Percentiles rank a stretch among this genome's conserved stretches.
Evolutionary conservation across 257 asterid species (phyloP).

Genomic region (Schizonepeta tenuifolia): DNA sequence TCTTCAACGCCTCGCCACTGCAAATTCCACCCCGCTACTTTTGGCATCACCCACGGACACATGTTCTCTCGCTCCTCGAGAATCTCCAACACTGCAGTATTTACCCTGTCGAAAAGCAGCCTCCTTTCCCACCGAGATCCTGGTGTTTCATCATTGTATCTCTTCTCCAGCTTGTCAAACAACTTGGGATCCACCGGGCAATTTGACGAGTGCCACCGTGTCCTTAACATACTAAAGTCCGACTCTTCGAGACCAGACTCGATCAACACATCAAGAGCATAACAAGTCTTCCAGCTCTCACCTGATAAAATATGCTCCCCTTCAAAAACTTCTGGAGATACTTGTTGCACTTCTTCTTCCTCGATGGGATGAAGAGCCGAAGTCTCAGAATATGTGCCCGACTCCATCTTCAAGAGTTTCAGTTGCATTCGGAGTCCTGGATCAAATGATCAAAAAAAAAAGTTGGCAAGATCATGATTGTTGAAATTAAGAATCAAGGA

Average conservation of each 20-base stretch:
- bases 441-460: constrained; percentile 5
- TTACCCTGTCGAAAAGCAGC: constrained; percentile 68
- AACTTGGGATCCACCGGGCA: constrained; percentile 67
- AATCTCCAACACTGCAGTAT: constrained; percentile 52
- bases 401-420: constrained; percentile 85
- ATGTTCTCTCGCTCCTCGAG: constrained; percentile 43
- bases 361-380: constrained; percentile 40
- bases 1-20: constrained; percentile 46
- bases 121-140: constrained; percentile 59
- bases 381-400: constrained; percentile 49
- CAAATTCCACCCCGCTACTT: constrained; percentile 25
- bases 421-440: constrained; percentile 82
- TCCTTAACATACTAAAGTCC: constrained; percentile 39
- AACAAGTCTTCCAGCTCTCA: constrained; percentile 64
- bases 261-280: constrained; percentile 55
- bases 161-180: constrained; percentile 69
- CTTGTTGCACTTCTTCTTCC: constrained; percentile 48
- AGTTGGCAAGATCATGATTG: constrained; percentile 1
- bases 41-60: constrained; percentile 66
- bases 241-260: constrained; percentile 60
- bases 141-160: constrained; percentile 36
- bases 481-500: not conserved
- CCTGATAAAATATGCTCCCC: constrained; percentile 32
- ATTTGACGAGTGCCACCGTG: constrained; percentile 60
- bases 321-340: constrained; percentile 39